These are phyloP conservation scores for Choanephora cucurbitarum DNA, from an alignment of 371 early-diverging fungal genomes.

Conservation along the genomic window DNA sequence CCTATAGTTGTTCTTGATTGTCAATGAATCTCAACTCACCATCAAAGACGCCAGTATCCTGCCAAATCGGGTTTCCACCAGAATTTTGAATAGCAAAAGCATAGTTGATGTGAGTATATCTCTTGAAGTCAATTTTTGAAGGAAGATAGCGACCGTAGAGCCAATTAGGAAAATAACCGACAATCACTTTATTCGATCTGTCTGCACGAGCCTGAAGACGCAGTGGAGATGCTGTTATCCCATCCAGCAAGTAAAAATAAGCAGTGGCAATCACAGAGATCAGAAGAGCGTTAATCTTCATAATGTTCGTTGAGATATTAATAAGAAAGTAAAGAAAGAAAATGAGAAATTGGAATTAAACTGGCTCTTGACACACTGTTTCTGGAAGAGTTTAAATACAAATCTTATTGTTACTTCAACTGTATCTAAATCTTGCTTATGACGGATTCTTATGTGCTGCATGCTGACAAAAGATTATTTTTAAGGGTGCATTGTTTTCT, in stretches of 20 bases:
- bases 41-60: constrained; percentile 27
- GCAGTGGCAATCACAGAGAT: constrained; percentile 6
- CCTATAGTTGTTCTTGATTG: too few relatives aligned
- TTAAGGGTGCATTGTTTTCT: too few relatives aligned
- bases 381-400: neutral
- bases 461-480: too few relatives aligned
- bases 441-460: too few relatives aligned
- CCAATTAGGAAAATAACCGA: constrained; percentile 47
- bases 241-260: constrained; percentile 15
- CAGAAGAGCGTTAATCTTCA: constrained; percentile 21
- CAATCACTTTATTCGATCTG: constrained; percentile 21
- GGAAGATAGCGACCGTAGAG: constrained; percentile 23
- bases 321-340: too few relatives aligned
- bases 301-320: neutral
- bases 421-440: too few relatives aligned
- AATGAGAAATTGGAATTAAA: too few relatives aligned
- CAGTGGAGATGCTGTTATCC: constrained; percentile 13
- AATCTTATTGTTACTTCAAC: too few relatives aligned
- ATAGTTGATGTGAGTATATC: constrained; percentile 56
- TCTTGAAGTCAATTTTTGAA: constrained; percentile 46
- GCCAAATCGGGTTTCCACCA: constrained; percentile 33
- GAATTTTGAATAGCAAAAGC: constrained; percentile 48
- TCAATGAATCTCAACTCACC: constrained; percentile 26
- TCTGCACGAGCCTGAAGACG: constrained; percentile 15
- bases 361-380: too few relatives aligned